A percentile compares a stretch with the other conserved stretches of the same genome.
Evolutionary conservation across 345 rosid genomes (phyloP).

Genomic region (Aurinia saxatilis): DNA sequence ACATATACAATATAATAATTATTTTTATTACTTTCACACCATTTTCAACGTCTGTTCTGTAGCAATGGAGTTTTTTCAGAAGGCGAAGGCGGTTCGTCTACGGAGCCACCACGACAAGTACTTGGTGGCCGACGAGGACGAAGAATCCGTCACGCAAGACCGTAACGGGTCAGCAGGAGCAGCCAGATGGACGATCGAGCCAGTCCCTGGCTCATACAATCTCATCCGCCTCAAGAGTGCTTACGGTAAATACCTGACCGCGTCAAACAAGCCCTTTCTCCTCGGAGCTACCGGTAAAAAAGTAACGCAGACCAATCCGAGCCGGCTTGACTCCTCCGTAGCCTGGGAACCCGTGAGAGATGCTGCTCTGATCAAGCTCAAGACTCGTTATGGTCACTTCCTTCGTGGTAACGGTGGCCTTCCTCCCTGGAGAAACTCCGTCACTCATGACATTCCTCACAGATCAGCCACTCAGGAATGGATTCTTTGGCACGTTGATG

Average conservation of each 20-base stretch:
- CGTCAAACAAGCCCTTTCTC: constrained; percentile 69
- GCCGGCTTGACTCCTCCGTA: constrained; percentile 51
- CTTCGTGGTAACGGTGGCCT: constrained; percentile 67
- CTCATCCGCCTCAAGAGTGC: constrained; percentile 64
- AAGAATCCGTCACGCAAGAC: constrained; percentile 61
- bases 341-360: constrained; percentile 76
- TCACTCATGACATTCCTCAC: constrained; percentile 75
- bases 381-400: constrained; percentile 56
- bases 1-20: too few species aligned
- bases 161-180: constrained; percentile 54
- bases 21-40: too few species aligned
- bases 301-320: constrained; percentile 48
- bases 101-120: constrained; percentile 79
- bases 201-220: constrained; percentile 36
- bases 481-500: constrained; percentile 73
- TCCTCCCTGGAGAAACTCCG: constrained; percentile 81
- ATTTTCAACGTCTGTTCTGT: constrained; percentile 10
- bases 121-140: constrained; percentile 62
- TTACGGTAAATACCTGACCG: constrained; percentile 71
- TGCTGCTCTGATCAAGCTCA: constrained; percentile 40
- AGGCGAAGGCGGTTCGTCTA: constrained; percentile 67
- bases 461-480: constrained; percentile 58
- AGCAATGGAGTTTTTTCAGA: constrained; percentile 63
- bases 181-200: constrained; percentile 66
- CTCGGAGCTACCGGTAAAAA: constrained; percentile 75